A percentile compares a stretch with the other conserved stretches of the same genome.
Conservation (phyloP, 169 alveolate species). For the Plasmodium malariae region DNA sequence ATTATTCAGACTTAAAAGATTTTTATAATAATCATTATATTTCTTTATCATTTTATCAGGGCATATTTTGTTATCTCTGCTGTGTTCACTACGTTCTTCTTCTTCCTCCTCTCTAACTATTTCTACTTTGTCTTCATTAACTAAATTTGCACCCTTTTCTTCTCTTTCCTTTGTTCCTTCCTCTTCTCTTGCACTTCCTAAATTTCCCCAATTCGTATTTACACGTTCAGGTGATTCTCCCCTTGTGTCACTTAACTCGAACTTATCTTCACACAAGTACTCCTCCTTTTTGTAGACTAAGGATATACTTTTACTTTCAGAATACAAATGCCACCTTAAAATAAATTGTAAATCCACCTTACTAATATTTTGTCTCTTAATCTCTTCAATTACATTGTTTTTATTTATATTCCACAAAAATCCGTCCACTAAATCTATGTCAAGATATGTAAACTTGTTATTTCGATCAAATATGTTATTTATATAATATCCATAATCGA, state of each 20-base stretch:
- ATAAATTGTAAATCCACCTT: slow-evolving; percentile 77
- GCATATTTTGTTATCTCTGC: neutral
- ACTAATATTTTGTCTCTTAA: slow-evolving; percentile 76
- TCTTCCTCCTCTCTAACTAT: neutral
- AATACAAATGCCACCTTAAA: slow-evolving; percentile 80
- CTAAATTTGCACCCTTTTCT: neutral
- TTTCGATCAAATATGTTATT: slow-evolving; percentile 45
- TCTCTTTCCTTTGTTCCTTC: neutral
- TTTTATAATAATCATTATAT: slow-evolving; percentile 40
- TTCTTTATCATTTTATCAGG: slow-evolving; percentile 30
- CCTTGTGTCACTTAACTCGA: neutral
- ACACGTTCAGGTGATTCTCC: neutral
- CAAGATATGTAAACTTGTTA: slow-evolving; percentile 24
- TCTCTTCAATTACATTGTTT: slow-evolving; percentile 75
- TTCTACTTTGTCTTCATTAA: neutral
- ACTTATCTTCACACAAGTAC: neutral
- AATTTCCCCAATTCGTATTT: neutral
- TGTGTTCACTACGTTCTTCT: neutral
- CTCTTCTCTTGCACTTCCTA: neutral
- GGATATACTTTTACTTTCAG: slow-evolving; percentile 62
- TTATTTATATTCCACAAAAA: slow-evolving; percentile 71
- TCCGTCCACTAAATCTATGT: slow-evolving; percentile 23
- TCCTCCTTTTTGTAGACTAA: slow-evolving; percentile 5
- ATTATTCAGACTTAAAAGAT: slow-evolving; percentile 41
- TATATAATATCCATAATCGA: slow-evolving; percentile 59